Base-by-base conservation (phyloP, 2,329 filamentous ascomycete genomes). In the Cucurbitaria berberidis region DNA sequence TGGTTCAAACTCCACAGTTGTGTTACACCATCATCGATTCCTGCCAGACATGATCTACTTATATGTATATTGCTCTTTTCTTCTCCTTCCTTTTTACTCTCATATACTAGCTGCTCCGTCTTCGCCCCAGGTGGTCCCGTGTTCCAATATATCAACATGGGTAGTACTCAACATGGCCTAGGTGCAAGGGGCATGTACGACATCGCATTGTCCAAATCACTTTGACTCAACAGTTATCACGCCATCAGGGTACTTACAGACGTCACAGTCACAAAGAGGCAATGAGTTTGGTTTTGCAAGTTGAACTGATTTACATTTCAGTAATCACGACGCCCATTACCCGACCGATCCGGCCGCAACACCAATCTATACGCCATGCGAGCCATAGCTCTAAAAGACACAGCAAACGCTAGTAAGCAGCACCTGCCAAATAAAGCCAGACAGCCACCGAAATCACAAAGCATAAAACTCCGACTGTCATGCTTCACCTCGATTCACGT, bases 201-300 rank as follows among this genome's bases (percentile, higher is more conserved):
- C 29, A 6, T 30, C 29, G 39, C n/a, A 19, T 36, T 27, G 27
- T 29, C 27, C 24, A 13, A 49, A 43, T 29, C 43, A 22, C 35
- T 19, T 15, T 53, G 16, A 34, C 29, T 34, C 30, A 15, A 18
- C 19, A 26, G 36, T 51, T 26, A 26, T 62, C 56, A 60, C 57
- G 48, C 59, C 64, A 66, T 64, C 62, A 62, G 22, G 53, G 59
- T 65, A 34, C 53, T 24, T 42, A 27, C 29, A 6, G 15, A 24
- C 15, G 38, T 30, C 29, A 43, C 29, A 18, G 11, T 30, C 5
- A 3, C 36, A 24, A 24, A n/a, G 11, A 8, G 3, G 15, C 9
- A 15, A 39, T 6, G 24, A 13, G 15, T 22, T 15, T n/a, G n/a
- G 21, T 13, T 5, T 22, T 22, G 3, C 9, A 8, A 5, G 24